Base-by-base conservation (phyloP, 2,329 filamentous ascomycete genomes). In the Exophiala xenobiotica region DNA sequence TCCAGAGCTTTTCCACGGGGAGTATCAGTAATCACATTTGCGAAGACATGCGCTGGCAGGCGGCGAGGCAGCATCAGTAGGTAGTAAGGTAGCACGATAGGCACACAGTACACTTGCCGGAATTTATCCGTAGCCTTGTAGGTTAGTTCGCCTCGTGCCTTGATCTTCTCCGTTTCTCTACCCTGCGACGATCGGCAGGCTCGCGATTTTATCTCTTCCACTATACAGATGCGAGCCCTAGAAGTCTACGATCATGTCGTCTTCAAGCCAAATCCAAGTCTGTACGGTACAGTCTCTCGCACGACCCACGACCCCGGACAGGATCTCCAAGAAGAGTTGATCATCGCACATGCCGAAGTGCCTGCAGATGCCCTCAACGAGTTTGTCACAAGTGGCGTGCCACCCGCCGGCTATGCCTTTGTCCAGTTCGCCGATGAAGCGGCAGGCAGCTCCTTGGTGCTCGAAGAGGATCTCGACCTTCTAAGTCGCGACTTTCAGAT, bases 401-500 rank as follows among this genome's bases (percentile, higher is more conserved):
- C 79, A 0, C 77, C 79, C 2, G 70, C 70, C 44, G 75, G 75
- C 50, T 77, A 76, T 35, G 74, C 79, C 6, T 70, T 78, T 20
- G 71, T 82, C 8, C 67, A 68, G 11, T 72, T 70, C 42, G 57
- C 60, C 4, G 62, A 68, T 8, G 61, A 64, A 9, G 60, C 61
- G 1, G 56, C 62, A 72, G 77, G 76, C 60, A 73, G 57, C 66
- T 62, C 69, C 59, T 62, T 74, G 26, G 56, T 73, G 8, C 62
- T 66, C 24, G 73, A 74, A 57, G 65, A 71, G 8, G 70, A 74
- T 19, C 67, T 83, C 37, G 66, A 69, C 12, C 67, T 83, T 18
- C 64, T 82, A 23, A 78, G 81, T 64, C 74, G 80, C n/a, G 67
- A 70, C 1, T 65, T 82, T 11, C 70, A 74, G 42, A 73, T 81